Conservation (phyloP, 306 rosid species). For the Alnus rubra region DNA sequence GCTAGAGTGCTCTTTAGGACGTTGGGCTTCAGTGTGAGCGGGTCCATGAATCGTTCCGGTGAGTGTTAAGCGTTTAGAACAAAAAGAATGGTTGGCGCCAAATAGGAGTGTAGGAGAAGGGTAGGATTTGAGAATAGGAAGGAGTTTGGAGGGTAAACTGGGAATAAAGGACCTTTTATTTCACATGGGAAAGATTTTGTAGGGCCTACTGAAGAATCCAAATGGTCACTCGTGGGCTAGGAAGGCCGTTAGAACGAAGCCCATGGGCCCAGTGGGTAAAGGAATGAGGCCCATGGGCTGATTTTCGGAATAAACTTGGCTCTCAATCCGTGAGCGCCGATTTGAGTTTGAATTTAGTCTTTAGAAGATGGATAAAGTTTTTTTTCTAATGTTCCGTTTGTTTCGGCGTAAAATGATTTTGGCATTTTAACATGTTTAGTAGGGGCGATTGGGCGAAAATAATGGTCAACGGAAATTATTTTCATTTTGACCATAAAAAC, state of each 20-base stretch:
- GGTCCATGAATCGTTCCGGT: constrained; percentile 33
- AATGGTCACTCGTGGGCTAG: not conserved
- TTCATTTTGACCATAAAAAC: no score
- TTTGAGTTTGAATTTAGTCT: no score
- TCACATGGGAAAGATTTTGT: no score
- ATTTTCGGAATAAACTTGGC: no score
- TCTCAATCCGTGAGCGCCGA: no score
- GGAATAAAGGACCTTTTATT: not conserved
- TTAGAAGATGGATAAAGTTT: no score
- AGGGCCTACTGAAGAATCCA: no score
- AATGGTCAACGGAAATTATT: no score
- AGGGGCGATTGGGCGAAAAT: no score
- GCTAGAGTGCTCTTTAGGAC: constrained; percentile 30
- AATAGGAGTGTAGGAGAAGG: not conserved
- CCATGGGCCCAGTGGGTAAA: not conserved
- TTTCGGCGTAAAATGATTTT: no score
- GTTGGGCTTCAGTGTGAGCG: constrained; percentile 25
- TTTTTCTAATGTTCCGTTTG: no score
- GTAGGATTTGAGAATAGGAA: constrained; percentile 2
- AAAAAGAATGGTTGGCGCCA: not conserved
- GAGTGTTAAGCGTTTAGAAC: constrained; percentile 8
- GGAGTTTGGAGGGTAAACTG: constrained; percentile 27
- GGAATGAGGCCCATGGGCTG: not conserved
- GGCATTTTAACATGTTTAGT: no score
- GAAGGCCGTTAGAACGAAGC: not conserved